Evolutionary conservation across 169 alveolate genomes (phyloP), one percentile per base, ranked within the genome.

Genomic region (Eimeria falciformis): DNA sequence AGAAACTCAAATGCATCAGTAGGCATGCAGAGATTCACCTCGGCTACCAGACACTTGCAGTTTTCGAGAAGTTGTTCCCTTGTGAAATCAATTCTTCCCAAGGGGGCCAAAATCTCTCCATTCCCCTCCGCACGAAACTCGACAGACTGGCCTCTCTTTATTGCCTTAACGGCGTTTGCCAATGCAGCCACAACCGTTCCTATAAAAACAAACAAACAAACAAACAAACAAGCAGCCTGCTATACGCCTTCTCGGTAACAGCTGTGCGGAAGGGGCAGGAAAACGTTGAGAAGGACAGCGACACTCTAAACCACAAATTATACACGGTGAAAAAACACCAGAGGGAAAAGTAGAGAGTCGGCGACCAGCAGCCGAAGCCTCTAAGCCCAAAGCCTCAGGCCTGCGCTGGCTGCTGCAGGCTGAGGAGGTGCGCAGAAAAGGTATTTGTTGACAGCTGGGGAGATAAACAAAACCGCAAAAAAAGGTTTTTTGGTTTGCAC

Each of bases 71-170:
- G 37, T 23, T 93, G 94, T 1, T 50, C 77, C 23, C 53, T 45
- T 50, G 46, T 4, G 75, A 93, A 88, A 3, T 65, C 85, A 0
- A 47, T 58, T 9, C 79, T 3, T 3, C 87, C 95, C 21, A 93
- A 46, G 14, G 66, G 75, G 45, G 79, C 83, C 14, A 56, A 62
- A 0, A 93, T 45, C 55, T 77, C 90, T 11, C 94, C 95, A 27
- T 93, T 92, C 27, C 95, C 96, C 29, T 93, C 96, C 2, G 96
- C 96, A 18, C 96, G 89, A 58, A 81, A 95, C 93, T 95, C 96
- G 65, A 95, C 50, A 68, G 78, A 56, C 45, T 81, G 56, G 21
- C 96, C 96, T 7, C 91, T 58, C 66, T 95, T 95, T 25, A 91
- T 92, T 50, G 91, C 93, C 14, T 27, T 55, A 25, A 91, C 89